Conservation (phyloP, 2,329 filamentous ascomycete species). For the Oidium heveae region DNA sequence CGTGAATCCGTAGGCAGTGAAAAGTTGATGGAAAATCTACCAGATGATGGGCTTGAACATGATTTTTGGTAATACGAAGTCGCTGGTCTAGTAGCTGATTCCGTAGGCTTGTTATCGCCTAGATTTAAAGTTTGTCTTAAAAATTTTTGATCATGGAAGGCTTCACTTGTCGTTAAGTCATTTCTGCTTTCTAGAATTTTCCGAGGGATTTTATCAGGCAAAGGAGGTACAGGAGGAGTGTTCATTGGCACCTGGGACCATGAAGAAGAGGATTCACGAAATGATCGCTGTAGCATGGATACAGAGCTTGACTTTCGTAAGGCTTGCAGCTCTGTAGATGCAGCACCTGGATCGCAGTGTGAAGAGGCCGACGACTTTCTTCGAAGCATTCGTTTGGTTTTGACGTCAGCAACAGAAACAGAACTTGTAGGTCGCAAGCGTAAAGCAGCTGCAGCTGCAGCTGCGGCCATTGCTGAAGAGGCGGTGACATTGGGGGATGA, state of each 20-base stretch:
- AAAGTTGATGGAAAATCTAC: slow-evolving; percentile 24
- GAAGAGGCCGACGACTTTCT: slow-evolving; percentile 51
- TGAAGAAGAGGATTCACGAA: slow-evolving; percentile 49
- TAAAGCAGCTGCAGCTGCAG: slow-evolving; percentile 68
- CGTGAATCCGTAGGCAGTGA: slow-evolving; percentile 22
- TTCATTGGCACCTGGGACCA: slow-evolving; percentile 20
- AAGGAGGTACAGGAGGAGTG: slow-evolving; percentile 49
- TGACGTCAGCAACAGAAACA: slow-evolving; percentile 54
- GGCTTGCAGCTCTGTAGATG: slow-evolving; percentile 18
- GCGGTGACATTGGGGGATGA: too few relatives aligned
- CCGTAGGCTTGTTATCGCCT: slow-evolving; percentile 2
- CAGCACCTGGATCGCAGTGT: slow-evolving; percentile 22
- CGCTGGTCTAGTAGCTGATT: slow-evolving; percentile 15
- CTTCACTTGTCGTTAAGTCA: slow-evolving; percentile 11
- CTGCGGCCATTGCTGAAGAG: slow-evolving; percentile 37
- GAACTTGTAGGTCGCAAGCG: slow-evolving; percentile 54
- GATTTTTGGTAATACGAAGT: slow-evolving; percentile 3
- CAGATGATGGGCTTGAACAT: slow-evolving; percentile 18
- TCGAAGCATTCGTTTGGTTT: slow-evolving; percentile 64
- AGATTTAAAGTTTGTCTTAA: slow-evolving; percentile 3
- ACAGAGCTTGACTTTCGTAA: slow-evolving; percentile 42
- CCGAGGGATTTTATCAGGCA: slow-evolving; percentile 26
- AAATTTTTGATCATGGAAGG: slow-evolving; percentile 11
- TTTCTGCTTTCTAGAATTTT: slow-evolving; percentile 15
- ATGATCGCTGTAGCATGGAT: slow-evolving; percentile 77